These are phyloP conservation scores for Eragrostis tef DNA, from an alignment of 202 grass and related monocot genomes.

Conservation along the genomic window DNA sequence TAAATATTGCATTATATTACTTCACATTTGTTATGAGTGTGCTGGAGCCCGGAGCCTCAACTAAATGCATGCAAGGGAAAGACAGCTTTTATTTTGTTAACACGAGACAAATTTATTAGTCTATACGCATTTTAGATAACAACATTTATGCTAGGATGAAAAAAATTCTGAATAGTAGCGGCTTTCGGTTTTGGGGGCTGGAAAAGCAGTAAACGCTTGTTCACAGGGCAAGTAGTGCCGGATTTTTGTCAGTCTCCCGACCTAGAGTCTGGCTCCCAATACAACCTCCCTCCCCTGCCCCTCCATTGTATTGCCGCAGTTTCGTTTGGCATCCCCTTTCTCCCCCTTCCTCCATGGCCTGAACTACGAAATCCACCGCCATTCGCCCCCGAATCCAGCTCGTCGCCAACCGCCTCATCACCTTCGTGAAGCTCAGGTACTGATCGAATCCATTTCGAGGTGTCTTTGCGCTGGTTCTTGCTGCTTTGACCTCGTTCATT, in stretches of 20 bases:
- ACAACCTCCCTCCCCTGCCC: neutral
- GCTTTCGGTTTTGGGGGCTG: constrained; percentile 17
- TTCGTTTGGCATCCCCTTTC: constrained; percentile 10
- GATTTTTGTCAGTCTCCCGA: constrained; percentile 51
- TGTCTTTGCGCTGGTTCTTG: constrained; percentile 25
- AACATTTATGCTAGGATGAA: too few species aligned
- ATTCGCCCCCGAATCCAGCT: constrained; percentile 36
- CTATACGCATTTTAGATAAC: too few species aligned
- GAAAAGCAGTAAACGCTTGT: constrained; percentile 40
- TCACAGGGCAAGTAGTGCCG: constrained; percentile 41
- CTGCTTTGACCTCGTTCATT: constrained; percentile 51
- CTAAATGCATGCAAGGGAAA: too few species aligned
- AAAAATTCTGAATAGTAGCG: neutral
- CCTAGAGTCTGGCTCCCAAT: neutral
- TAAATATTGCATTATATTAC: too few species aligned
- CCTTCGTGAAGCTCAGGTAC: constrained; percentile 36
- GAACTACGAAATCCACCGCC: constrained; percentile 31
- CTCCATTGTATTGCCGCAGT: constrained; percentile 18
- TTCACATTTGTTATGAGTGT: too few species aligned
- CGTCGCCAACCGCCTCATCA: neutral
- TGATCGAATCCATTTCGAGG: constrained; percentile 16
- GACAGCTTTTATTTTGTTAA: too few species aligned
- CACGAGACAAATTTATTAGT: too few species aligned
- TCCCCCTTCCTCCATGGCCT: neutral
- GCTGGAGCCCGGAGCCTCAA: too few species aligned